Percentiles rank a stretch among this genome's conserved stretches.
Conservation (phyloP, 345 rosid species). For the Crucihimalaya himalaica region DNA sequence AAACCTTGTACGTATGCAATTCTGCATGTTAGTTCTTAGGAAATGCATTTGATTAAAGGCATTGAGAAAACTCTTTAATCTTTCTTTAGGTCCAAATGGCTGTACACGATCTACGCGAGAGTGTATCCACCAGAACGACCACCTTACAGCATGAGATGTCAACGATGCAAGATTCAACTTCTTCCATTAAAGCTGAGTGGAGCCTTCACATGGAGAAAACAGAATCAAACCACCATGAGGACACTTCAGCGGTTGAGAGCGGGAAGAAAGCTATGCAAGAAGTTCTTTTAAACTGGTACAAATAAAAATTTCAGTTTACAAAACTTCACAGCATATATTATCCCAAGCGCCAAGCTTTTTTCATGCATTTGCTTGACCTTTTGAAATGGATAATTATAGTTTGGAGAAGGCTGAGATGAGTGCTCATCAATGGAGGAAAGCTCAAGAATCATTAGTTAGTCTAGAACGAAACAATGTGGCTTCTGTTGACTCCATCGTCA, state of each 20-base stretch:
- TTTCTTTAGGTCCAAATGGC: slow-evolving; percentile 78
- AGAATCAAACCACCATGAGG: slow-evolving; percentile 69
- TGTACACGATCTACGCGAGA: slow-evolving; percentile 79
- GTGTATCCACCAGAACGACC: slow-evolving; percentile 69
- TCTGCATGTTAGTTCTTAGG: not conserved
- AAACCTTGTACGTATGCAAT: slow-evolving; percentile 56
- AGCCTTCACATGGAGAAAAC: slow-evolving; percentile 72
- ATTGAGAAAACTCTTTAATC: slow-evolving; percentile 8
- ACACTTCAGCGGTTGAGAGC: slow-evolving; percentile 67
- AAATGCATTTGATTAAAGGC: slow-evolving; percentile 6
- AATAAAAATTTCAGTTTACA: not conserved
- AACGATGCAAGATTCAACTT: slow-evolving; percentile 83
- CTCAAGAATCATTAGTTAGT: slow-evolving; percentile 80
- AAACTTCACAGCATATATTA: slow-evolving; percentile 1
- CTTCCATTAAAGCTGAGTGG: slow-evolving; percentile 80
- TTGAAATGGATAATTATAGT: slow-evolving; percentile 47
- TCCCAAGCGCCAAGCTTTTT: not conserved
- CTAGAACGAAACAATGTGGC: slow-evolving; percentile 79
- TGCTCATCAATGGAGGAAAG: slow-evolving; percentile 80
- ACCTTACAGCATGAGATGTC: slow-evolving; percentile 89
- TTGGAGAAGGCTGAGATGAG: slow-evolving; percentile 75
- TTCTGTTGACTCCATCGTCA: slow-evolving; percentile 83
- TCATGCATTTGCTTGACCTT: slow-evolving; percentile 29
- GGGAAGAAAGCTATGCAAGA: slow-evolving; percentile 81
- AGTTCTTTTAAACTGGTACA: slow-evolving; percentile 82